Conservation (phyloP, 495 filamentous ascomycete species). For the Penicillium atrosanguineum region DNA sequence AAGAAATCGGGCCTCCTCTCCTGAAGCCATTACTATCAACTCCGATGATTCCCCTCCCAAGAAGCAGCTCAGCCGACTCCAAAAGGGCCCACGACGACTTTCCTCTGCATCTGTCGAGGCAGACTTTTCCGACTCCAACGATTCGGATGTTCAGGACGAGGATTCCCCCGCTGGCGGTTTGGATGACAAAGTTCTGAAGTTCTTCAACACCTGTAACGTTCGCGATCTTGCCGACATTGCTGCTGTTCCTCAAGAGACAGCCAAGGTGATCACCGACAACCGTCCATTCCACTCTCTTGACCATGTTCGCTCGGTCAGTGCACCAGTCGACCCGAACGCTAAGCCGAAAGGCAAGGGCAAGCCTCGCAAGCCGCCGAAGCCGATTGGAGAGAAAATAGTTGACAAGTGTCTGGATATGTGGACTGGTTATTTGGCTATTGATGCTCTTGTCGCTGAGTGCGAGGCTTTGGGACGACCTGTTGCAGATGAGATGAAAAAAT, state of each 20-base stretch:
- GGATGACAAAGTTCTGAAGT: constrained; percentile 64
- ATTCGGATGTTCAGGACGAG: constrained; percentile 54
- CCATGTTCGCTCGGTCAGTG: constrained; percentile 60
- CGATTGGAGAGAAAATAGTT: constrained; percentile 69
- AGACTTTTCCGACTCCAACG: constrained; percentile 46
- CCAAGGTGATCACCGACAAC: constrained; percentile 60
- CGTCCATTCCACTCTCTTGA: constrained; percentile 66
- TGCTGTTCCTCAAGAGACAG: constrained; percentile 62
- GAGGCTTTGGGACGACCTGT: constrained; percentile 67
- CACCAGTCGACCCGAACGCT: constrained; percentile 37
- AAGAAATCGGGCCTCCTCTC: constrained; percentile 23
- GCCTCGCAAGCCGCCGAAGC: constrained; percentile 48
- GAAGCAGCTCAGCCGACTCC: constrained; percentile 49
- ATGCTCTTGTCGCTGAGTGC: constrained; percentile 71
- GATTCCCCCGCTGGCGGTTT: constrained; percentile 38
- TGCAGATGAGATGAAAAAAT: constrained; percentile 65
- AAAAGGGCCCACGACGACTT: constrained; percentile 53
- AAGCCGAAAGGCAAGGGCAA: constrained; percentile 47
- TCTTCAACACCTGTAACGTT: constrained; percentile 75
- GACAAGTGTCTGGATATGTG: constrained; percentile 71
- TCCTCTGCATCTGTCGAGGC: constrained; percentile 46
- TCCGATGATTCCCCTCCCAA: constrained; percentile 32
- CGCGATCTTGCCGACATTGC: constrained; percentile 77
- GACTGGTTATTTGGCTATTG: constrained; percentile 73
- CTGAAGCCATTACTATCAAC: constrained; percentile 18